Conservation (phyloP, 768 basidiomycete species). For the Tulasnella calospora region DNA sequence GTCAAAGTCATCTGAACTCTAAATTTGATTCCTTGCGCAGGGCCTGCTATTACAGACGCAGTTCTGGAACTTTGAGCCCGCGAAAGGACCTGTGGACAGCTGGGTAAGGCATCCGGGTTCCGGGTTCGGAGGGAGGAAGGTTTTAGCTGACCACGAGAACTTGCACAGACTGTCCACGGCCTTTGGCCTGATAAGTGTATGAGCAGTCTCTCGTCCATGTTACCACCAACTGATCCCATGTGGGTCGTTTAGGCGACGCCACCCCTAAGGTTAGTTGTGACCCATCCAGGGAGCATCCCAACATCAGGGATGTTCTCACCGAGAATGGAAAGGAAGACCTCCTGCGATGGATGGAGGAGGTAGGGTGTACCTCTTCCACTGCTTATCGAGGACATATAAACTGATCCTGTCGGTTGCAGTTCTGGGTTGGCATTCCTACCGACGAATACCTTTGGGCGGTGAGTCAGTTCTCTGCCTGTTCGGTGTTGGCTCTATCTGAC, state of each 20-base stretch:
- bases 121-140: background rate
- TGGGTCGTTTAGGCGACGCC: constrained; percentile 15
- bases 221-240: background rate
- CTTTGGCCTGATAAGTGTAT: constrained; percentile 40
- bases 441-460: constrained; percentile 34
- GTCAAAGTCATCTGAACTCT: background rate
- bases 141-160: background rate
- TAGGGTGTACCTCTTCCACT: background rate
- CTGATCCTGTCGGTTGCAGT: background rate
- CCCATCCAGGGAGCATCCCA: constrained; percentile 23
- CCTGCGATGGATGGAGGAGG: constrained; percentile 32
- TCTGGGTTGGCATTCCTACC: constrained; percentile 26
- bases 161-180: constrained; percentile 39
- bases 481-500: background rate
- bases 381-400: background rate
- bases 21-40: constrained; percentile 36
- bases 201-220: background rate
- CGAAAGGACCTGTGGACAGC: constrained; percentile 57
- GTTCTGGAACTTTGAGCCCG: constrained; percentile 68
- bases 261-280: constrained; percentile 27
- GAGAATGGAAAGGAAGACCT: constrained; percentile 26
- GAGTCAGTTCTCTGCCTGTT: background rate
- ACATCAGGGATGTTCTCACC: constrained; percentile 32
- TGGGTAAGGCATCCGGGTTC: constrained; percentile 47
- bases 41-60: constrained; percentile 58